Base-by-base conservation (phyloP, 176 grass and related monocot species). In the Aegilops tauschii region DNA sequence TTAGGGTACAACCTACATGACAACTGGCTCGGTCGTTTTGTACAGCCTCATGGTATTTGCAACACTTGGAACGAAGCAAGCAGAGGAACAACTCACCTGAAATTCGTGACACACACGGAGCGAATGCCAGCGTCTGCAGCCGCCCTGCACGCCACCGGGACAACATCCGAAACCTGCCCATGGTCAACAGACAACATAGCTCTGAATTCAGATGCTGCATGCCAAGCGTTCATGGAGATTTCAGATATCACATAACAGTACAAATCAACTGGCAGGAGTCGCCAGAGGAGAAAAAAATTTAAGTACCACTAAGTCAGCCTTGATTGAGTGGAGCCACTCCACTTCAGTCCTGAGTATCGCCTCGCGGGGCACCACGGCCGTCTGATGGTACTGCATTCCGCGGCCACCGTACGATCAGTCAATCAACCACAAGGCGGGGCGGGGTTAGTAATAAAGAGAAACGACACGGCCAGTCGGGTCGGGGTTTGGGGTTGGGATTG, bases 71-170 rank as follows among this genome's bases (percentile, higher is more conserved):
- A 65, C 0, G 13, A 16, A 30, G 16, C 18, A 56, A 82, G 9
- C 8, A 30, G 36, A 52, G 5, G 23, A 70, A 40, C 3, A 39
- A 80, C 29, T 75, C 21, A 98, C 96, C 96, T 98, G 82, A 98
- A 98, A 88, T 98, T 98, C 2, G 93, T 96, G 69, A 96, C 90
- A 56, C 96, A 94, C n/a, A 98, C 88, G 47, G 93, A 98, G 10
- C 92, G 96, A 80, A 98, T 98, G 82, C 96, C 96, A 14, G 92
- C 93, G 76, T 98, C 88, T 84, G 96, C 92, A 25, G 93, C 96
- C 9, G 92, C 96, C 80, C 93, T 95, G 59, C 96, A 98, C 25
- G 87, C 96, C 13, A 98, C 93, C 6, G 96, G 96, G n/a, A 98
- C 93, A 29, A 96, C 96, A 91, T 98, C 96, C 4, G 93, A 98